Conservation (phyloP, 176 grass and related monocot species). For the Raddia guianensis region DNA sequence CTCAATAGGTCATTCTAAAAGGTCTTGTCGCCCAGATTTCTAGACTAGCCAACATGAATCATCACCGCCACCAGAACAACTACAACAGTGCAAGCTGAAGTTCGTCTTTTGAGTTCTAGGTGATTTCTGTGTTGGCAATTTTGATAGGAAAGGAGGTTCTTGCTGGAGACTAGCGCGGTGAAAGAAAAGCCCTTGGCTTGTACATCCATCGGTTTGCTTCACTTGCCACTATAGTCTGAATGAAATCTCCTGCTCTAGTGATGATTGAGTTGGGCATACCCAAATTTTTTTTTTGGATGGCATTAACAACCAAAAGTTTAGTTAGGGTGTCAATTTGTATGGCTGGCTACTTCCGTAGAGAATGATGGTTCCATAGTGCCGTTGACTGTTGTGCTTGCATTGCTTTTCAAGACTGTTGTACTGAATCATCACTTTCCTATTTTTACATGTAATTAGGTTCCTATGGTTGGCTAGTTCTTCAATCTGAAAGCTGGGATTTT, state of each 20-base stretch:
- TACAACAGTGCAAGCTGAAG: slow-evolving; percentile 15
- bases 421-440: not conserved
- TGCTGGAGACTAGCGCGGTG: not conserved
- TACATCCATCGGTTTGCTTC: not conserved
- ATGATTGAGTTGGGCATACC: slow-evolving; percentile 20
- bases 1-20: slow-evolving; percentile 41
- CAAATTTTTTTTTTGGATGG: not conserved
- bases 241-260: slow-evolving; percentile 4
- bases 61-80: slow-evolving; percentile 11
- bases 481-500: not conserved
- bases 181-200: slow-evolving; percentile 32
- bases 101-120: slow-evolving; percentile 29
- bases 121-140: slow-evolving; percentile 50
- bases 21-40: slow-evolving; percentile 19
- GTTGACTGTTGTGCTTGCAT: not conserved
- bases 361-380: not conserved
- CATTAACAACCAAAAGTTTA: not conserved
- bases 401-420: not conserved
- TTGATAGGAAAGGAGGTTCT: slow-evolving; percentile 43
- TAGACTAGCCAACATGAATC: slow-evolving; percentile 39
- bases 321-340: not conserved
- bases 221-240: slow-evolving; percentile 24
- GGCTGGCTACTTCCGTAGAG: not conserved
- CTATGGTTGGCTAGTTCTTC: not conserved
- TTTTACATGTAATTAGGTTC: not conserved